These are phyloP conservation scores for Leccinum angustisporum DNA, from an alignment of 1,284 basidiomycete genomes.

Conservation along the genomic window DNA sequence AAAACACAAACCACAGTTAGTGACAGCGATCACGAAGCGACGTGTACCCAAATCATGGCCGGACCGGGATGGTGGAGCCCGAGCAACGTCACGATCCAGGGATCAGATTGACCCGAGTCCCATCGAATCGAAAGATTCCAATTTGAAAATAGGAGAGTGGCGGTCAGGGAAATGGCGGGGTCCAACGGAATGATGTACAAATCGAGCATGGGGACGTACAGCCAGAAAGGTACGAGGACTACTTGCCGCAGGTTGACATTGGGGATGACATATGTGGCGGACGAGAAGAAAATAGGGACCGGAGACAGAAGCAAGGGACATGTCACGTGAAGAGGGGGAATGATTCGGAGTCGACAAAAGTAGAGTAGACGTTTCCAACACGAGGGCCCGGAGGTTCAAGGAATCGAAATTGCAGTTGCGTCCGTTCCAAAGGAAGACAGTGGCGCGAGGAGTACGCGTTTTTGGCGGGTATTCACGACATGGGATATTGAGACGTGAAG, in stretches of 20 bases:
- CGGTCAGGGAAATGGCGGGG: slow-evolving; percentile 3
- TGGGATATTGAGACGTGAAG: slow-evolving; percentile 11
- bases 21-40: slow-evolving; percentile 10
- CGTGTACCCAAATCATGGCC: neutral
- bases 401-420: slow-evolving; percentile 28
- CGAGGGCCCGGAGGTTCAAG: slow-evolving; percentile 29
- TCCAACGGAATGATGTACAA: slow-evolving; percentile 6
- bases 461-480: slow-evolving; percentile 7
- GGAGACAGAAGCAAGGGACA: neutral
- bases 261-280: neutral
- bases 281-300: neutral
- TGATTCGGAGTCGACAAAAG: slow-evolving; percentile 8
- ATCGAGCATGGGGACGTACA: neutral
- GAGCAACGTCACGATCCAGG: slow-evolving; percentile 8
- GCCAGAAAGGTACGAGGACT: slow-evolving; percentile 1
- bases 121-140: slow-evolving; percentile 15
- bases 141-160: slow-evolving; percentile 13
- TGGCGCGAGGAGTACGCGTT: slow-evolving; percentile 6
- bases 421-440: slow-evolving; percentile 13
- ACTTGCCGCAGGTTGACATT: slow-evolving; percentile 8
- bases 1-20: slow-evolving; percentile 11
- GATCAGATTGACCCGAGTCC: slow-evolving; percentile 7
- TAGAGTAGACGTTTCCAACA: slow-evolving; percentile 14
- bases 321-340: slow-evolving; percentile 3
- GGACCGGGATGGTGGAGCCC: slow-evolving; percentile 3